Percentiles rank a stretch among this genome's conserved stretches.
phyloP scores from a whole-genome alignment of 192 early-diverging fungal genomes.

The Entrophospora sp. region DNA sequence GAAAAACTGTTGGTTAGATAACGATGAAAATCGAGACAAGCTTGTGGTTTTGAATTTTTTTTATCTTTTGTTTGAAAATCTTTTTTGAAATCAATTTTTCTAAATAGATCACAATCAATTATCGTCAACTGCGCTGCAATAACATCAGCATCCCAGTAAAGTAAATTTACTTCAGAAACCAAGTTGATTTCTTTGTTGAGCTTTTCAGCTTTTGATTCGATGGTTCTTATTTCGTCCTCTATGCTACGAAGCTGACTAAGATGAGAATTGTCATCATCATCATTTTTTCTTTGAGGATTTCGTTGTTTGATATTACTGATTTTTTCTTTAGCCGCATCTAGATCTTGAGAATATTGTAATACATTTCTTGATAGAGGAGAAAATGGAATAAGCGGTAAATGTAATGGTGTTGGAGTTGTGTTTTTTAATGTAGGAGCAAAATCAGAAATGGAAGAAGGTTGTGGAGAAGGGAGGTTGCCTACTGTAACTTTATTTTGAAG shows the following conservation, averaged over 20 bases:
- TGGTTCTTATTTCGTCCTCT: slow-evolving; percentile 34
- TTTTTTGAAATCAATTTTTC: slow-evolving; percentile 28
- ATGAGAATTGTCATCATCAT: not conserved
- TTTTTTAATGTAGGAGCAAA: not conserved
- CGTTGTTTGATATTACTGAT: slow-evolving; percentile 15
- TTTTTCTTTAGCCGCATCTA: slow-evolving; percentile 22
- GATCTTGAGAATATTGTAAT: slow-evolving; percentile 25
- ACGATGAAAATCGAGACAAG: slow-evolving; percentile 44
- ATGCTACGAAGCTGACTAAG: slow-evolving; percentile 24
- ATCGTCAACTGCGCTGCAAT: slow-evolving; percentile 44
- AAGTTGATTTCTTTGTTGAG: slow-evolving; percentile 37
- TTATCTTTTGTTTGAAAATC: slow-evolving; percentile 32
- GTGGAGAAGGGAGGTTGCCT: not conserved
- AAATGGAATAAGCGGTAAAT: slow-evolving; percentile 45
- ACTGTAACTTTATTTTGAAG: not conserved
- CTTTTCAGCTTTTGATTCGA: slow-evolving; percentile 30
- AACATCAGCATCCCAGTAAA: slow-evolving; percentile 34
- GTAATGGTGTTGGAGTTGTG: not conserved
- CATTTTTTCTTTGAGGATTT: too few relatives aligned
- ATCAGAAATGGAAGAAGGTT: slow-evolving; percentile 2
- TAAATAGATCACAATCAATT: slow-evolving; percentile 37
- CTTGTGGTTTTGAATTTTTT: slow-evolving; percentile 22
- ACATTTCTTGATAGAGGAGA: slow-evolving; percentile 40
- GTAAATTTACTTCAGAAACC: slow-evolving; percentile 26
- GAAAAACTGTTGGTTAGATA: slow-evolving; percentile 43